Conservation (phyloP, 2,329 filamentous ascomycete genomes). For the Ceratocystis cubensis region DNA sequence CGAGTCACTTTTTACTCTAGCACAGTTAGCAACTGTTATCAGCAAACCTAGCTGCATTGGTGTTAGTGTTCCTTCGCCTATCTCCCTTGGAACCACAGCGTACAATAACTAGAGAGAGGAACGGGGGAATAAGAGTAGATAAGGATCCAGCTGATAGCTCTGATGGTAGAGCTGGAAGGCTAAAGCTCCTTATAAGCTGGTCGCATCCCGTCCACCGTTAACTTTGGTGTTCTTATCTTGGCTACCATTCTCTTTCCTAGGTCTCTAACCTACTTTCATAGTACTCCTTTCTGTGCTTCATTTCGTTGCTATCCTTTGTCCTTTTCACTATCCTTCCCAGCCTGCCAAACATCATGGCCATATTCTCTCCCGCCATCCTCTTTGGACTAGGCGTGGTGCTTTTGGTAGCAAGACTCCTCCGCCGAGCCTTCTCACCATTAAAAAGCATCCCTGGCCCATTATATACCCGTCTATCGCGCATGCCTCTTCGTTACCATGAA, state of each 20-base stretch:
- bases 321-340: not conserved
- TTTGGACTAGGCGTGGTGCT: constrained; percentile 24
- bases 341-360: constrained; percentile 4
- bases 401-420: constrained; percentile 24
- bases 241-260: not conserved
- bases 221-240: not conserved
- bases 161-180: not conserved
- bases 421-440: constrained; percentile 28
- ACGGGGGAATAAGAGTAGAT: not conserved
- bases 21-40: not conserved
- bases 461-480: constrained; percentile 38
- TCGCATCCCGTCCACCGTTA: not conserved
- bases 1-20: not conserved
- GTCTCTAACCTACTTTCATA: constrained; percentile 9
- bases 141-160: not conserved
- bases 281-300: not conserved
- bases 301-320: not conserved
- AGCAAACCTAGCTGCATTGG: not conserved
- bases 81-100: not conserved
- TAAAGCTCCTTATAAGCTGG: not conserved
- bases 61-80: not conserved
- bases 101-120: not conserved
- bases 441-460: constrained; percentile 37
- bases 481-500: constrained; percentile 44
- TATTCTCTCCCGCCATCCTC: constrained; percentile 27